These are phyloP conservation scores for Retiboletus fuscus DNA, from an alignment of 1,284 basidiomycete species.

Conservation along the genomic window DNA sequence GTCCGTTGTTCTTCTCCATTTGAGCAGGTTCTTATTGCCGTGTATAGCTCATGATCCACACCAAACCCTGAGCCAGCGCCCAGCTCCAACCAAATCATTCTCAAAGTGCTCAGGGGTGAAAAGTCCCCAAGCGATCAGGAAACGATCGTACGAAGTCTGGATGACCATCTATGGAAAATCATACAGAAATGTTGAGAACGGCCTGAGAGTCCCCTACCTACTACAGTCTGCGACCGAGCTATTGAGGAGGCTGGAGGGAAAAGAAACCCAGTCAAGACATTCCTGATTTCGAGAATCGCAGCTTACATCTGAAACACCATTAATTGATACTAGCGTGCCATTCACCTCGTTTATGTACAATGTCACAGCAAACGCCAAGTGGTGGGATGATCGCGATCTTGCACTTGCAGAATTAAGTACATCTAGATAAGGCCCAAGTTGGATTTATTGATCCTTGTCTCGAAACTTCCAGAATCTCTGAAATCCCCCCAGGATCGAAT, in stretches of 20 bases:
- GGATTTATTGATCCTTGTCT: slow-evolving; percentile 46
- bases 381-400: no score
- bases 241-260: background rate
- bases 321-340: background rate
- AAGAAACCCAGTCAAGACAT: background rate
- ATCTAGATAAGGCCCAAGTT: no score
- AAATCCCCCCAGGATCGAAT: slow-evolving; percentile 58
- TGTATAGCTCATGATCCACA: background rate
- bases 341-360: no score
- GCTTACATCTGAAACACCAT: background rate
- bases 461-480: slow-evolving; percentile 57
- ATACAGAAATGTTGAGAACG: background rate
- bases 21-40: background rate
- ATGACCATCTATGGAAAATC: background rate
- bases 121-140: background rate
- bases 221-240: background rate
- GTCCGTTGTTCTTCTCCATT: background rate
- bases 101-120: background rate
- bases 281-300: background rate
- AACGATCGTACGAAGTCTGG: background rate
- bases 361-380: no score
- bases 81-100: background rate
- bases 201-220: background rate
- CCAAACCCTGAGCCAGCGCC: background rate
- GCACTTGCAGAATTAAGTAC: no score